phyloP scores from a whole-genome alignment of 2,329 filamentous ascomycete genomes.

The Stachybotrys echinatus region DNA sequence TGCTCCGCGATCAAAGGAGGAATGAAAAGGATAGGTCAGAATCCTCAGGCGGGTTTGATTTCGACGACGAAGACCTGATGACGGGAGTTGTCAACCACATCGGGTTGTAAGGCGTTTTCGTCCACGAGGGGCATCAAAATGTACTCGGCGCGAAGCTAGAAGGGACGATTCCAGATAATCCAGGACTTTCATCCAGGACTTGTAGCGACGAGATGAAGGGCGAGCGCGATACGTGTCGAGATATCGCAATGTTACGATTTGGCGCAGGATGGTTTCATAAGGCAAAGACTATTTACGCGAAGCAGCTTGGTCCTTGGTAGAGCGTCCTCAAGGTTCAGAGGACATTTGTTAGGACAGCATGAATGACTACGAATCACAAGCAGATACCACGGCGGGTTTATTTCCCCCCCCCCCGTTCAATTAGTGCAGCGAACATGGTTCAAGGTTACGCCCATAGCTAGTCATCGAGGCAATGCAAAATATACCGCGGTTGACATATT shows the following conservation, averaged over 20 bases:
- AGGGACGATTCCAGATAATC: no score
- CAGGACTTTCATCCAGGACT: background rate
- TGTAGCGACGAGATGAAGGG: background rate
- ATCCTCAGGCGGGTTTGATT: slow-evolving; percentile 35
- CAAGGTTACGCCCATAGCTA: no score
- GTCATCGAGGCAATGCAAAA: no score
- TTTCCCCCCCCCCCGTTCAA: no score
- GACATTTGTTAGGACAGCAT: background rate
- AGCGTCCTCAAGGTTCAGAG: no score
- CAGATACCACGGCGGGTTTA: background rate
- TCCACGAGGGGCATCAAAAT: no score
- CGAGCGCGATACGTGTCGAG: background rate
- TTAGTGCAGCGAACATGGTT: no score
- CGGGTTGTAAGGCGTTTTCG: slow-evolving; percentile 1
- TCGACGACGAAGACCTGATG: slow-evolving; percentile 61
- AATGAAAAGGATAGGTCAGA: slow-evolving; percentile 36
- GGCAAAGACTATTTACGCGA: no score
- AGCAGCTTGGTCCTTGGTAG: no score
- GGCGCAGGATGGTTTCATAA: background rate
- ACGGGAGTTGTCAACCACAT: slow-evolving; percentile 30
- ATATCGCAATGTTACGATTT: background rate
- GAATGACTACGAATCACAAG: background rate
- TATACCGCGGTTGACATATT: no score
- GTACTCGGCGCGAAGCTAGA: no score
- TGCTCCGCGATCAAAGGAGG: slow-evolving; percentile 40